Conservation (phyloP, 192 early-diverging fungal species). For the Backusella liffmaniae region DNA sequence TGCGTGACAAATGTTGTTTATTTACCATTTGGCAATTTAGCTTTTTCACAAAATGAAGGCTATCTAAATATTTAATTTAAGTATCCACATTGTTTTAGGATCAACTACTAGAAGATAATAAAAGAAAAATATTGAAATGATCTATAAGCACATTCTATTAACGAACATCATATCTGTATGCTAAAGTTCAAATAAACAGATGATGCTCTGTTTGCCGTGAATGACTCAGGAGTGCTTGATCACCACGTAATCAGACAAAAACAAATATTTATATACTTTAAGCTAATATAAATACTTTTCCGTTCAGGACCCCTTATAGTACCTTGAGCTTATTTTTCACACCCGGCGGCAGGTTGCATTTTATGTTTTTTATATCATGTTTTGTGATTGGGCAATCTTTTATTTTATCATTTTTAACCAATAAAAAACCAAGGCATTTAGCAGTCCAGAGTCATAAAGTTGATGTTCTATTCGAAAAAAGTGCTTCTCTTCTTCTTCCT, state of each 20-base stretch:
- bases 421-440: neutral
- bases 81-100: too few species aligned
- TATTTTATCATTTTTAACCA: constrained; percentile 15
- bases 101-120: neutral
- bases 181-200: neutral
- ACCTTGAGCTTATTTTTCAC: neutral
- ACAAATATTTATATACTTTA: neutral
- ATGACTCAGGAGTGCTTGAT: neutral
- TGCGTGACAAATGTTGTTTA: neutral
- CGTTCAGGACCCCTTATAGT: too few species aligned
- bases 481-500: neutral
- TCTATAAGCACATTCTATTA: too few species aligned
- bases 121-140: neutral
- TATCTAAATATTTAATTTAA: too few species aligned
- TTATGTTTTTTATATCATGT: neutral
- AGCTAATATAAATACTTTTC: too few species aligned
- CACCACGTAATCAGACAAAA: neutral
- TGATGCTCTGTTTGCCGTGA: neutral
- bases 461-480: neutral
- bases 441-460: neutral
- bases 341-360: neutral
- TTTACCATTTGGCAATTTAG: neutral
- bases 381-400: neutral
- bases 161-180: neutral
- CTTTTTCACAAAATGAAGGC: too few species aligned